phyloP scores from a whole-genome alignment of 1,284 basidiomycete genomes.

The Trichosporon sp. region DNA sequence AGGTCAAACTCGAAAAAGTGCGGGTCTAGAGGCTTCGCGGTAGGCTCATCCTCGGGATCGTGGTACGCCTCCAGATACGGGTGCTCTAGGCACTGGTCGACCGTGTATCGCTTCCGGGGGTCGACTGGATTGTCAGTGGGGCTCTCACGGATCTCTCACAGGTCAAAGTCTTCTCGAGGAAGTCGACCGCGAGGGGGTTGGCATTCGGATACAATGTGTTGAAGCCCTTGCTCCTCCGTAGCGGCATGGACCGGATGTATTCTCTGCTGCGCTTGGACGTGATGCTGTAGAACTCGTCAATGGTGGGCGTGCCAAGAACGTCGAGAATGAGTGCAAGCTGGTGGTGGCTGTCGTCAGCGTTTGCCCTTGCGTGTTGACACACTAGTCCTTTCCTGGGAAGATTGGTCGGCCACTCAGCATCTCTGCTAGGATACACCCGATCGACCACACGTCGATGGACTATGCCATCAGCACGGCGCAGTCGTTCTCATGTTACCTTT shows the following conservation, averaged over 20 bases:
- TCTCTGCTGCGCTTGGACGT: constrained; percentile 81
- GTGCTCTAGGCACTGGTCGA: constrained; percentile 84
- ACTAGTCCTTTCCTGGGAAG: constrained; percentile 93
- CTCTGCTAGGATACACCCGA: constrained; percentile 95
- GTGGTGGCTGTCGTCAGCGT: constrained; percentile 66
- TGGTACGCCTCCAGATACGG: constrained; percentile 86
- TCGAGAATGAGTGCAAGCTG: constrained; percentile 88
- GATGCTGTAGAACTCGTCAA: constrained; percentile 90
- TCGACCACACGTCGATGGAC: constrained; percentile 93
- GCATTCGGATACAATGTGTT: constrained; percentile 82
- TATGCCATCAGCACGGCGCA: constrained; percentile 41
- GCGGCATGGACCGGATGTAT: constrained; percentile 84
- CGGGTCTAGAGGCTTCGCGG: constrained; percentile 82
- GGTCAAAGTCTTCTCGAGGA: constrained; percentile 85
- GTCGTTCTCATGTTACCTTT: constrained; percentile 62
- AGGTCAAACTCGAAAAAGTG: constrained; percentile 94
- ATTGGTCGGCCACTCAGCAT: constrained; percentile 92
- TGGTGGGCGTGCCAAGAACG: constrained; percentile 85
- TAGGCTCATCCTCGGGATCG: constrained; percentile 90
- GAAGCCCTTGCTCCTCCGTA: constrained; percentile 80
- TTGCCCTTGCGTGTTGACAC: constrained; percentile 25
- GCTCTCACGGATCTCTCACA: constrained; percentile 50
- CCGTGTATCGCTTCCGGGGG: constrained; percentile 88
- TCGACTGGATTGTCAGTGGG: constrained; percentile 65
- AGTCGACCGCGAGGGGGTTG: constrained; percentile 81